These are phyloP conservation scores for Nitzschia sp. DNA, from an alignment of 108 stramenopile genomes.

Conservation along the genomic window DNA sequence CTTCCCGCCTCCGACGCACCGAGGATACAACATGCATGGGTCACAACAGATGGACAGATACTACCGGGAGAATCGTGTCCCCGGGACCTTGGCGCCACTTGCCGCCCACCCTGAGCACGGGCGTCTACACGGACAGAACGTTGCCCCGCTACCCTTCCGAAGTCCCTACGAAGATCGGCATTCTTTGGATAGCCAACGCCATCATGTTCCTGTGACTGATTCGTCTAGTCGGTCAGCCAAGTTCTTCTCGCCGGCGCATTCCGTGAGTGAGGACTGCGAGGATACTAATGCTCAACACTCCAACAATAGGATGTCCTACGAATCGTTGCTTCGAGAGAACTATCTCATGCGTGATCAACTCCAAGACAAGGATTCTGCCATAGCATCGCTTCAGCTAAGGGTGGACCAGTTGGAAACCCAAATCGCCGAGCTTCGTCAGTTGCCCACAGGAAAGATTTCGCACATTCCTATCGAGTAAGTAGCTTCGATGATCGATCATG, in stretches of 20 bases:
- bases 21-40: constrained; percentile 1
- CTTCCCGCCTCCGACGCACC: neutral
- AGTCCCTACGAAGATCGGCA: neutral
- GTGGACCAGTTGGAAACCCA: constrained; percentile 33
- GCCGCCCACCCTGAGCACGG: neutral
- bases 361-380: constrained; percentile 24
- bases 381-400: constrained; percentile 28
- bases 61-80: neutral
- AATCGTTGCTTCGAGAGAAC: constrained; percentile 40
- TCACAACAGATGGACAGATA: neutral
- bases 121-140: neutral
- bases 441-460: constrained; percentile 48
- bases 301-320: constrained; percentile 2
- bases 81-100: neutral
- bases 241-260: neutral
- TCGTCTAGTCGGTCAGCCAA: neutral
- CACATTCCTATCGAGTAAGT: constrained; percentile 60
- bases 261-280: constrained; percentile 7
- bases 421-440: constrained; percentile 46
- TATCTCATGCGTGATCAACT: constrained; percentile 66
- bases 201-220: neutral
- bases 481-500: neutral
- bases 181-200: neutral
- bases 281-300: neutral
- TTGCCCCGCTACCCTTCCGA: neutral